Base-by-base conservation (phyloP, 2,329 filamentous ascomycete genomes). In the Colletotrichum orchidophilum region DNA sequence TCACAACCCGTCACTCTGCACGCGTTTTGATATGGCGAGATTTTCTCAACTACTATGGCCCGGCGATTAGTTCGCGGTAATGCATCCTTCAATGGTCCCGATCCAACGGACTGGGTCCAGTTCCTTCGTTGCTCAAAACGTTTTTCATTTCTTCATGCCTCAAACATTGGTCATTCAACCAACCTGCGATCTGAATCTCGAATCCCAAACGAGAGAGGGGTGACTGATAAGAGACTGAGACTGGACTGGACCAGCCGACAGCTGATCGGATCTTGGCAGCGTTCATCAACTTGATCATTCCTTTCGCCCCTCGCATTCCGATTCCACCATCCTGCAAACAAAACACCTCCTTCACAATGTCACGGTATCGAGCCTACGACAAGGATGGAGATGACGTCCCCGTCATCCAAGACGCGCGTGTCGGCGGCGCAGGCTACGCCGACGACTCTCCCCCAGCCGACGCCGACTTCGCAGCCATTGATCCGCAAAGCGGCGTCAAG, bases 401-500 rank as follows among this genome's bases (percentile, higher is more conserved):
- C 26, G 64, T 68, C 33, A 52, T 69, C 33, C 42, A 59, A 46
- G 42, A 63, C 33, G 29, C 58, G 18, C 57, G 59, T 33, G 27
- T 59, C 31, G 31, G 42, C 64, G 31, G 42, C 64, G 53, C n/a
- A 26, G 42, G 24, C 6, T 54, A 63, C 2, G n/a, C 24, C 2
- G 58, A 35, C 5, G 69, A 67, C 8, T 60, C 69, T 12, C 35
- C 77, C 72, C 74, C 78, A 72, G 79, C 86, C 77, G 80, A 78
- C 76, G 75, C 82, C 76, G 84, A 86, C 75, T 85, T 84, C 73
- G 75, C 75, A 50, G 77, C 77, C 65, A 87, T 90, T 77, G 87
- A 93, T 80, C 87, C 90, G 27, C 83, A 91, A 66, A 89, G 86
- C 71, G 89, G 92, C 35, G 90, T 93, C 75, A 92, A 90, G 82